These are phyloP conservation scores for Setaria italica DNA, from an alignment of 202 grass and related monocot species.

Conservation along the genomic window DNA sequence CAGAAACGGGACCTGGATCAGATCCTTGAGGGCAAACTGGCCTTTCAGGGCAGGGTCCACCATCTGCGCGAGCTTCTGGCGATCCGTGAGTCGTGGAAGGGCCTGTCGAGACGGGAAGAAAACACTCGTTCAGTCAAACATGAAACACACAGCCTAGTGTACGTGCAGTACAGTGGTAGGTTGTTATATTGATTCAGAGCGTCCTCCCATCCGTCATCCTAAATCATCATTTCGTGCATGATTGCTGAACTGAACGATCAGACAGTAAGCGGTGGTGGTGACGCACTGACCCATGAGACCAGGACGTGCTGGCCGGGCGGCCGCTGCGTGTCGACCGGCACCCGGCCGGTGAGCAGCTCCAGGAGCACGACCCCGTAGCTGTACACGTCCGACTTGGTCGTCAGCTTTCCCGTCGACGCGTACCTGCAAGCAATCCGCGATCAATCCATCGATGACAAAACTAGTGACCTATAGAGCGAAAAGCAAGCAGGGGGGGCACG, in stretches of 20 bases:
- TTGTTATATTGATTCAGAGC: neutral
- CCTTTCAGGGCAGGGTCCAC: slow-evolving; percentile 81
- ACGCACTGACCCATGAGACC: slow-evolving; percentile 83
- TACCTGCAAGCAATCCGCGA: slow-evolving; percentile 52
- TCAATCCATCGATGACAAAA: neutral
- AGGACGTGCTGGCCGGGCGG: slow-evolving; percentile 90
- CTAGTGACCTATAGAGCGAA: no score
- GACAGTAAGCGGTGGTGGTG: no score
- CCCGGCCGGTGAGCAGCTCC: slow-evolving; percentile 84
- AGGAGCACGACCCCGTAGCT: slow-evolving; percentile 92
- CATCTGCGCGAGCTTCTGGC: slow-evolving; percentile 81
- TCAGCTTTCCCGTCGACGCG: slow-evolving; percentile 93
- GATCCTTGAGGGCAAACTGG: slow-evolving; percentile 83
- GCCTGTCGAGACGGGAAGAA: slow-evolving; percentile 45
- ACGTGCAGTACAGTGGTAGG: no score
- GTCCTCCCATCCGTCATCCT: neutral
- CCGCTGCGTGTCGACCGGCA: slow-evolving; percentile 76
- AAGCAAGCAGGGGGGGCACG: no score
- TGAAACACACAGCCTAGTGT: neutral
- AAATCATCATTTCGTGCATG: neutral
- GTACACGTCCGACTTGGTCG: slow-evolving; percentile 97
- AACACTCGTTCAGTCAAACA: neutral
- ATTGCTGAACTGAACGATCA: neutral
- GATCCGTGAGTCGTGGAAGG: slow-evolving; percentile 79
- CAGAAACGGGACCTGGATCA: slow-evolving; percentile 66